Evolutionary conservation across 2,329 filamentous ascomycete species (phyloP).

Genomic region (Pseudopithomyces chartarum): DNA sequence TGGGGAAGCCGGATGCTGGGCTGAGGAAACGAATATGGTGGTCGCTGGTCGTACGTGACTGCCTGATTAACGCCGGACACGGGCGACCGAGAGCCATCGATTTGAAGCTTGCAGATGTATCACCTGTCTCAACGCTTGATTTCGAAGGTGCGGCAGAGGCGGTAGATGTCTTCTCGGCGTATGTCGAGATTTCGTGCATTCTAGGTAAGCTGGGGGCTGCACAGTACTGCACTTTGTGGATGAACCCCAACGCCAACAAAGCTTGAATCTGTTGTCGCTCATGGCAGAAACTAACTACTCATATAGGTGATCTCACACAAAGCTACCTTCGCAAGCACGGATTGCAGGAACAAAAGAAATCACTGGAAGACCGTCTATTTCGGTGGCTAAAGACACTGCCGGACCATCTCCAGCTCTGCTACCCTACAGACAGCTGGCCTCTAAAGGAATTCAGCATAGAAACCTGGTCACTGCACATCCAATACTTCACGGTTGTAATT

Average conservation of each 20-base stretch:
- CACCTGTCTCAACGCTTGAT: slow-evolving; percentile 42
- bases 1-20: slow-evolving; percentile 37
- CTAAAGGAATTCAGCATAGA: slow-evolving; percentile 41
- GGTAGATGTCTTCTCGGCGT: slow-evolving; percentile 46
- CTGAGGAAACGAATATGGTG: slow-evolving; percentile 51
- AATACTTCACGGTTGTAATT: slow-evolving; percentile 48
- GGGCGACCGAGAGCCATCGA: slow-evolving; percentile 49
- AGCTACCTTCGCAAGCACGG: slow-evolving; percentile 44
- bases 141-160: slow-evolving; percentile 37
- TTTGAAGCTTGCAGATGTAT: slow-evolving; percentile 47
- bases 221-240: no score
- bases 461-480: slow-evolving; percentile 43
- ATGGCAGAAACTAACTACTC: neutral
- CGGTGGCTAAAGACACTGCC: slow-evolving; percentile 47
- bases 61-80: slow-evolving; percentile 48
- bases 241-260: no score
- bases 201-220: slow-evolving; percentile 24
- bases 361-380: slow-evolving; percentile 47
- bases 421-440: slow-evolving; percentile 23
- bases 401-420: slow-evolving; percentile 36
- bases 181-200: slow-evolving; percentile 47
- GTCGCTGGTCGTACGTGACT: slow-evolving; percentile 50
- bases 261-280: no score
- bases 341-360: slow-evolving; percentile 34
- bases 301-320: slow-evolving; percentile 46